These are phyloP conservation scores for Picea glauca DNA, from an alignment of 75 land plant genomes.

Conservation along the genomic window DNA sequence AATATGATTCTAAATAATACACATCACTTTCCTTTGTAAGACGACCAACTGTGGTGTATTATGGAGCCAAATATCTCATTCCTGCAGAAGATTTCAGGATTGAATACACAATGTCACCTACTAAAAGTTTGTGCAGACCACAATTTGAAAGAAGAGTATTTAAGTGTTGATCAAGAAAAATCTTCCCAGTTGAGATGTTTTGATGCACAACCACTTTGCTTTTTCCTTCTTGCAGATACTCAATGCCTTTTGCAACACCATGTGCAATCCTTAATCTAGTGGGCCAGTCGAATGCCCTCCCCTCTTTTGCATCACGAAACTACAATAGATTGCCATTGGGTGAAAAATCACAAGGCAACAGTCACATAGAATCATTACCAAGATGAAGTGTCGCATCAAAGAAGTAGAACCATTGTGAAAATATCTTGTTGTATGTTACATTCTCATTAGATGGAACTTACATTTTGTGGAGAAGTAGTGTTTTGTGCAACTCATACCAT, in stretches of 20 bases:
- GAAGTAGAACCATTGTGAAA: too few species aligned
- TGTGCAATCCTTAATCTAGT: slow-evolving; percentile 10
- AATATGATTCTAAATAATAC: slow-evolving; percentile 54
- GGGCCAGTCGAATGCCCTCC: neutral
- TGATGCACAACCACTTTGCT: slow-evolving; percentile 45
- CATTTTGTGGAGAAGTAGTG: too few species aligned
- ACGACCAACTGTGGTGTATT: slow-evolving; percentile 55
- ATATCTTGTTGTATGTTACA: too few species aligned
- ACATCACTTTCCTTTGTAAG: slow-evolving; percentile 72
- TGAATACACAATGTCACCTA: slow-evolving; percentile 69
- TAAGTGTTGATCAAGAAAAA: slow-evolving; percentile 51
- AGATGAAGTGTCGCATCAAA: too few species aligned
- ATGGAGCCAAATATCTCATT: slow-evolving; percentile 78
- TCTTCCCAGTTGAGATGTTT: slow-evolving; percentile 69
- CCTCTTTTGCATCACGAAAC: too few species aligned
- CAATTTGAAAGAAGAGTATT: slow-evolving; percentile 55
- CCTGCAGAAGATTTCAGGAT: slow-evolving; percentile 63
- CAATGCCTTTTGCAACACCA: slow-evolving; percentile 27
- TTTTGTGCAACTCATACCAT: too few species aligned
- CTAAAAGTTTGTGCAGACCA: slow-evolving; percentile 58
- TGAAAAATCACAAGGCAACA: too few species aligned
- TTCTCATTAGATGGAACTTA: too few species aligned
- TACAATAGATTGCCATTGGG: too few species aligned
- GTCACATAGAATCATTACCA: too few species aligned
- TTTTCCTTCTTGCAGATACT: slow-evolving; percentile 48